Evolutionary conservation across 1,284 basidiomycete genomes (phyloP), one percentile per base, ranked within the genome.

Genomic region (Tausonia pullulans): DNA sequence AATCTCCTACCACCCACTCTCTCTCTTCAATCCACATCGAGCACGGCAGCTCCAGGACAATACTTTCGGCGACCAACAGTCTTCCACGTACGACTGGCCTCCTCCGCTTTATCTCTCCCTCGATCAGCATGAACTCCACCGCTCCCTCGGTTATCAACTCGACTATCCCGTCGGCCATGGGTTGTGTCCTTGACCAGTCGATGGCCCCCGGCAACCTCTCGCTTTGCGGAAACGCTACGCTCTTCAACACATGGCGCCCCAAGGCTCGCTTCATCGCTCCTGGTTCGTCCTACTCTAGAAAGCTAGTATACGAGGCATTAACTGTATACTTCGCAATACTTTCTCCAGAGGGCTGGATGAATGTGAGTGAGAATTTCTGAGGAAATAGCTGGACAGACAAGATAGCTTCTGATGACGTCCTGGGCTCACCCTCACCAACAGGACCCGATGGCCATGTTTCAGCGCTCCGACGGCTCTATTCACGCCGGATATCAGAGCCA

Each of bases 401-500:
- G 27, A 27, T 27, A 27, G 3, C 27, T 13, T 16, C 61, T 13
- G 16, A 27, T 53, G 27, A 27, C 14, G 9, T 10, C 52, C n/a
- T 0, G 52, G 9, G 5, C 52, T 27, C 16, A 6, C 52, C 16
- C 16, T 27, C 52, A 49, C 9, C 48, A 9, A 8, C 48, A 8
- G 54, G 60, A 68, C 40, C 69, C 68, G 6, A 70, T 71, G 69
- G 68, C 63, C 11, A 66, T 68, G 41, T 71, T 62, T 62, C 66
- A 67, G 65, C 52, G 67, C 1, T 63, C 63, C 5, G 67, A 67
- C 55, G 70, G 69, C 10, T 62, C 63, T 5, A 62, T 67, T 10
- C 69, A 71, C 51, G 59, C 65, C 4, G 69, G 70, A 2, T 71
- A 70, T 49, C 69, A 71, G 60, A 70, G 63, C 48, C 65, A 70